phyloP scores from a whole-genome alignment of 768 basidiomycete genomes.

The Scleroderma bovista region DNA sequence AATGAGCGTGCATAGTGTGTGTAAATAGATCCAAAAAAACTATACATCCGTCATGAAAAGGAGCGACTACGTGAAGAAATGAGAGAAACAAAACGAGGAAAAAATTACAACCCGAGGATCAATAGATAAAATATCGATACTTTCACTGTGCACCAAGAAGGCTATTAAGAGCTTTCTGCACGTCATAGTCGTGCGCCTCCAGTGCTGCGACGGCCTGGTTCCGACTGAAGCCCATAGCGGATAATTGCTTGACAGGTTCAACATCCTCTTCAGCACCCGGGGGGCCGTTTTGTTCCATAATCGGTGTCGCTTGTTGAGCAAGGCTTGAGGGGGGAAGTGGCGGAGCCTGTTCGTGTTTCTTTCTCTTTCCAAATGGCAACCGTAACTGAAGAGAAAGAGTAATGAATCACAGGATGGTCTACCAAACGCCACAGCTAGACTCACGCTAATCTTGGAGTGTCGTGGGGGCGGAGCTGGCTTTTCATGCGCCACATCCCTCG shows the following conservation, averaged over 20 bases:
- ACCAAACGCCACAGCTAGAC: slow-evolving; percentile 24
- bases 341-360: slow-evolving; percentile 53
- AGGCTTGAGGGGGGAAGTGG: slow-evolving; percentile 32
- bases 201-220: slow-evolving; percentile 77
- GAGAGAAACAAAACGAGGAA: slow-evolving; percentile 1
- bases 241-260: slow-evolving; percentile 71
- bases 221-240: slow-evolving; percentile 88
- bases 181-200: slow-evolving; percentile 79
- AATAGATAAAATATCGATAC: slow-evolving; percentile 11
- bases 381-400: slow-evolving; percentile 46
- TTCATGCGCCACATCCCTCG: slow-evolving; percentile 42
- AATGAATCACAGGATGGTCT: slow-evolving; percentile 7
- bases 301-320: slow-evolving; percentile 35
- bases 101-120: slow-evolving; percentile 17
- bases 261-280: slow-evolving; percentile 67
- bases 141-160: slow-evolving; percentile 41
- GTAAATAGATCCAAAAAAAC: slow-evolving; percentile 7
- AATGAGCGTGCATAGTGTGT: slow-evolving; percentile 22
- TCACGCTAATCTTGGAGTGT: slow-evolving; percentile 74
- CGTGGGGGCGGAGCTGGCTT: slow-evolving; percentile 50
- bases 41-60: slow-evolving; percentile 10
- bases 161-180: slow-evolving; percentile 72
- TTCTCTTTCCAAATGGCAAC: slow-evolving; percentile 73
- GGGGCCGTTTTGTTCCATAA: slow-evolving; percentile 41
- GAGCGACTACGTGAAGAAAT: slow-evolving; percentile 6